phyloP scores from a whole-genome alignment of 805 yeast species.

The Ogataea wickerhamii region DNA sequence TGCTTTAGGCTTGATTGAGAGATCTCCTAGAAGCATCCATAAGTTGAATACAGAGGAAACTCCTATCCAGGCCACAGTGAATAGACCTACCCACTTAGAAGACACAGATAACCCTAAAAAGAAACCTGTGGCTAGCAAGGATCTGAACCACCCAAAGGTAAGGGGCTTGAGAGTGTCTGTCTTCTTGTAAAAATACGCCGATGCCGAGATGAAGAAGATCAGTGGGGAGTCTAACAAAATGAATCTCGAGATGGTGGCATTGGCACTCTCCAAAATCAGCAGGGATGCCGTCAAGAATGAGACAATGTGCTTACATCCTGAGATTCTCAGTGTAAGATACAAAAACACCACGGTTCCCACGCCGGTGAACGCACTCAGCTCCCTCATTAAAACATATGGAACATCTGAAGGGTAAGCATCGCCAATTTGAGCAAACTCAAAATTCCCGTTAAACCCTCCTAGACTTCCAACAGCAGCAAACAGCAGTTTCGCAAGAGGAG shows the following conservation, averaged over 20 bases:
- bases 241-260: slow-evolving; percentile 68
- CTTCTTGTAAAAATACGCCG: slow-evolving; percentile 62
- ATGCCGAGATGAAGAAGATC: slow-evolving; percentile 70
- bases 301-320: slow-evolving; percentile 66
- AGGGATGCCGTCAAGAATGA: slow-evolving; percentile 54
- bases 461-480: slow-evolving; percentile 66
- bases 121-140: slow-evolving; percentile 60
- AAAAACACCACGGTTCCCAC: slow-evolving; percentile 60
- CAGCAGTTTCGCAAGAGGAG: slow-evolving; percentile 79
- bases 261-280: slow-evolving; percentile 63
- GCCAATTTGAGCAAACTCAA: slow-evolving; percentile 65
- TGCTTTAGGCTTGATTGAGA: slow-evolving; percentile 43
- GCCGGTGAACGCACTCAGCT: slow-evolving; percentile 65
- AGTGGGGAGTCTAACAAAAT: slow-evolving; percentile 75
- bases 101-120: slow-evolving; percentile 71
- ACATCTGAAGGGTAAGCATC: slow-evolving; percentile 51
- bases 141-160: slow-evolving; percentile 51
- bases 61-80: slow-evolving; percentile 79
- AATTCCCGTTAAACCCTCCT: slow-evolving; percentile 72
- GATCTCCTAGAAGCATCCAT: slow-evolving; percentile 74
- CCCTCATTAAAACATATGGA: slow-evolving; percentile 70
- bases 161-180: slow-evolving; percentile 65
- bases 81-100: slow-evolving; percentile 83
- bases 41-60: slow-evolving; percentile 53
- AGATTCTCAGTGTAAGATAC: slow-evolving; percentile 65